Evolutionary conservation across 257 asterid genomes (phyloP), one percentile per base, ranked within the genome.

Genomic region (Hygrophila difformis): DNA sequence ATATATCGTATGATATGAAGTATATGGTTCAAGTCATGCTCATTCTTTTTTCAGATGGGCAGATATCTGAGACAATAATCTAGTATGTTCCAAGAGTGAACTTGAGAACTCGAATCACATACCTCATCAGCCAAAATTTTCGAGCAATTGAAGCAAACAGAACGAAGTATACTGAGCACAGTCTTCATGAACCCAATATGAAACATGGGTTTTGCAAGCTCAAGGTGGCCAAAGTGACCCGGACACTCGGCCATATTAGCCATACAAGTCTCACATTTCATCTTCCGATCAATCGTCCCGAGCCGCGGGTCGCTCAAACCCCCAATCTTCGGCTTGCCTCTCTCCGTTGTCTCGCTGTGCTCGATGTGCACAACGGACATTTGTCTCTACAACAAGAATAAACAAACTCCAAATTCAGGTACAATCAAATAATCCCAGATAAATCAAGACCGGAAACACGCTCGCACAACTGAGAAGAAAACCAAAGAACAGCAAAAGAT

Each of bases 191-290:
- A 91, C 3, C 99, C 99, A 35, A 91, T 80, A 51, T 91, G 99
- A 69, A 69, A 91, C 99, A 91, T 91, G 13, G 99, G 99, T 34
- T 91, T 91, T 0, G 96, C 99, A 1, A 91, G 89, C 82, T 91
- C 99, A 7, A 91, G 93, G 55, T 91, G 99, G 6, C 96, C 99
- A 17, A 91, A 91, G 55, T 91, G 99, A 21, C 99, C 99, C 3
- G 99, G 93, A 43, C 99, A 91, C 67, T 91, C 99, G 0, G 99
- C 99, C 99, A 91, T 91, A 48, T 64, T 86, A 1, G 95, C 80
- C 96, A 86, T 91, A 73, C 99, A 91, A 8, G 99, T 91, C 66
- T 91, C 99, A 18, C 99, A 91, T 75, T 91, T 91, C 81, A 78
- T 64, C 66, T 86, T 91, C 63, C 99, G 61, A 54, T 91, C 99